Conservation (phyloP, 1,284 basidiomycete genomes). For the Phylloporus sp. region DNA sequence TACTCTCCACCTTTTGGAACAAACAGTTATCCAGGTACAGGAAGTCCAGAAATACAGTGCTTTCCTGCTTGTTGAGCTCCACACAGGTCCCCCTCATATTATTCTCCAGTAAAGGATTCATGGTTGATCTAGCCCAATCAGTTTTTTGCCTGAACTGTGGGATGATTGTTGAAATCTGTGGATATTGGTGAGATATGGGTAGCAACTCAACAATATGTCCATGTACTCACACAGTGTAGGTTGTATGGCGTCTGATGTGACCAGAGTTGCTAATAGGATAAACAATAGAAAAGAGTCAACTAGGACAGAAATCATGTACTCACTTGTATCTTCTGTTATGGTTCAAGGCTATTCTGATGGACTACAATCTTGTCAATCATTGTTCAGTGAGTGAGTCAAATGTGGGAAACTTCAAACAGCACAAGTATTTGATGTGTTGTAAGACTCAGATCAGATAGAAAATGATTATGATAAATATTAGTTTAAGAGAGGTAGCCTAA, state of each 20-base stretch:
- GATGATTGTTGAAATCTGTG: not conserved
- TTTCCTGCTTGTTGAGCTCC: not conserved
- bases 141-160: not conserved
- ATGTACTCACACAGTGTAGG: not conserved
- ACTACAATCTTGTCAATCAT: too few species aligned
- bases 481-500: too few species aligned
- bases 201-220: too few species aligned
- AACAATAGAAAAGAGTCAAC: too few species aligned
- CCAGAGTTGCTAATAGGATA: not conserved
- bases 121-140: not conserved
- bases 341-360: too few species aligned
- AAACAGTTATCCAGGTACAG: not conserved
- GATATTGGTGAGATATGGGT: not conserved
- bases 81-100: not conserved
- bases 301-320: too few species aligned
- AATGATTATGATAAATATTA: too few species aligned
- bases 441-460: not conserved
- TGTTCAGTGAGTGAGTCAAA: too few species aligned
- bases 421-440: too few species aligned
- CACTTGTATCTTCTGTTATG: too few species aligned
- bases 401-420: too few species aligned
- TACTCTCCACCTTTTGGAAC: not conserved
- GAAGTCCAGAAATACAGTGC: not conserved
- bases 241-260: not conserved
- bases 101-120: not conserved